Conservation (phyloP, 495 filamentous ascomycete genomes). For the Darksidea phi region DNA sequence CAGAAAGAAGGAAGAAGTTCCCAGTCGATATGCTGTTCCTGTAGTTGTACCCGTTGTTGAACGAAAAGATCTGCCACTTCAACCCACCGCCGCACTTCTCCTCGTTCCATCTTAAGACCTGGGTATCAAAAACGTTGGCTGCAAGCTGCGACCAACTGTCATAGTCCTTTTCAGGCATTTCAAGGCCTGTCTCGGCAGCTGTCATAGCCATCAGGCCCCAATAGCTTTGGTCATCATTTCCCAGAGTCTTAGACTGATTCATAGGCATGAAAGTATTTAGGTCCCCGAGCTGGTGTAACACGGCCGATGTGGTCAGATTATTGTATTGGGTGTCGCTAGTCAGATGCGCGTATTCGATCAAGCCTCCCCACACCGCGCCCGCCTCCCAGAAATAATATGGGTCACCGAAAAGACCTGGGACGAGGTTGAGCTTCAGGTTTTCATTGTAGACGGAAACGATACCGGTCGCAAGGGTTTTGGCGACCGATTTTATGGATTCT, state of each 20-base stretch:
- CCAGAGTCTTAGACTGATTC: slow-evolving; percentile 63
- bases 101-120: slow-evolving; percentile 63
- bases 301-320: slow-evolving; percentile 60
- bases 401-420: neutral
- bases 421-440: neutral
- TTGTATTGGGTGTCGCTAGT: slow-evolving; percentile 77
- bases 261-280: slow-evolving; percentile 70
- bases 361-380: slow-evolving; percentile 53
- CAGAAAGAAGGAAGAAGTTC: slow-evolving; percentile 75
- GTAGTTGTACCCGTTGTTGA: slow-evolving; percentile 76
- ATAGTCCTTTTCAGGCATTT: slow-evolving; percentile 16
- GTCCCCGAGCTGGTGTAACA: slow-evolving; percentile 69
- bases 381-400: neutral
- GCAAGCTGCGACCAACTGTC: slow-evolving; percentile 33
- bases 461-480: neutral
- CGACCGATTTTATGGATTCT: neutral
- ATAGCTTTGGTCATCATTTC: slow-evolving; percentile 38
- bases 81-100: slow-evolving; percentile 68
- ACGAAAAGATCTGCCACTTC: slow-evolving; percentile 78
- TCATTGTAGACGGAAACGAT: neutral
- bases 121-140: slow-evolving; percentile 35
- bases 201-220: slow-evolving; percentile 41
- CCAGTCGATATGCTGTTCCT: slow-evolving; percentile 78
- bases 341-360: slow-evolving; percentile 81
- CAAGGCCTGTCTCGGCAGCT: slow-evolving; percentile 36